phyloP scores from a whole-genome alignment of 2,329 filamentous ascomycete species.

The Talaromyces sp. region DNA sequence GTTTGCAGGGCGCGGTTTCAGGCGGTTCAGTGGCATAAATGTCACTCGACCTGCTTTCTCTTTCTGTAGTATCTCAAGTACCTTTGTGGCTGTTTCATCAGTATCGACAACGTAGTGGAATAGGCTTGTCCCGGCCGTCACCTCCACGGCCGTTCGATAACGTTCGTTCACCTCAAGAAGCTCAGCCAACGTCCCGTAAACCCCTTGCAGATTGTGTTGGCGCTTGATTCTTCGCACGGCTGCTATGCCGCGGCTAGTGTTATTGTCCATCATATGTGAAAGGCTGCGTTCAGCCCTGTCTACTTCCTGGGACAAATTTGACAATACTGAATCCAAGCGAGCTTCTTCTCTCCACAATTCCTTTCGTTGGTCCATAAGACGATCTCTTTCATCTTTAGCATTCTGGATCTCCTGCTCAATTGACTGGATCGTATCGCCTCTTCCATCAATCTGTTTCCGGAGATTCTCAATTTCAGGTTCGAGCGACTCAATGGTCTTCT shows the following conservation, averaged over 20 bases:
- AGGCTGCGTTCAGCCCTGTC: conserved; percentile 74
- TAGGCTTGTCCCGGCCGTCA: conserved; percentile 84
- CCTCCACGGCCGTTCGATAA: conserved; percentile 86
- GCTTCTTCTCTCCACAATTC: conserved; percentile 85
- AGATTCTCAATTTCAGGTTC: conserved; percentile 70
- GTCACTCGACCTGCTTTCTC: conserved; percentile 83
- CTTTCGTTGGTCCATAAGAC: conserved; percentile 80
- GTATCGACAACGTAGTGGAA: conserved; percentile 97
- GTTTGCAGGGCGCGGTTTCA: conserved; percentile 68
- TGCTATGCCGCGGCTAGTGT: conserved; percentile 81
- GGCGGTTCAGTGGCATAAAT: conserved; percentile 85
- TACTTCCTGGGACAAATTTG: conserved; percentile 71
- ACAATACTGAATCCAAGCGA: conserved; percentile 73
- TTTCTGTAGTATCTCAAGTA: conserved; percentile 75
- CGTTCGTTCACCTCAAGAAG: conserved; percentile 81
- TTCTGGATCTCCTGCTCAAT: conserved; percentile 71
- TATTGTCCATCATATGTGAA: conserved; percentile 82
- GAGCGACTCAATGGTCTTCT: conserved; percentile 66
- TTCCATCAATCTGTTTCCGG: conserved; percentile 71
- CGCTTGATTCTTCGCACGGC: conserved; percentile 78
- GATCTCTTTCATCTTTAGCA: conserved; percentile 75
- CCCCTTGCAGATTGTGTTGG: conserved; percentile 74
- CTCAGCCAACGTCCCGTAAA: conserved; percentile 89
- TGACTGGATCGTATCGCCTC: conserved; percentile 68
- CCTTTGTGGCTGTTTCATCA: conserved; percentile 76